Evolutionary conservation across 1,284 basidiomycete genomes (phyloP).

Genomic region (Trametes polyzona): DNA sequence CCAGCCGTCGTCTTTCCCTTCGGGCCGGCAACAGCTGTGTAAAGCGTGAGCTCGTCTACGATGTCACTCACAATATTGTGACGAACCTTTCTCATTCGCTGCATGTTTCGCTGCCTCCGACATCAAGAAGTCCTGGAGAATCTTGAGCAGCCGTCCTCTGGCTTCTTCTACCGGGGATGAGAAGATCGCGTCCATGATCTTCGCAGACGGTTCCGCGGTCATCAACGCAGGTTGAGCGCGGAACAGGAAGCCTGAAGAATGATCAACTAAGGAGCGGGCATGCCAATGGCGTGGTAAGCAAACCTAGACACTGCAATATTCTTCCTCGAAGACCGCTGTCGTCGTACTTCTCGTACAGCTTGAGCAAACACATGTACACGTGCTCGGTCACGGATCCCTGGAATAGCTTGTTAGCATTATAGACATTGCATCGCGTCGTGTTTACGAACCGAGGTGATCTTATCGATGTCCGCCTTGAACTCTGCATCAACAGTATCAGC

Average conservation of each 20-base stretch:
- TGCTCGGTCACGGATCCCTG: conserved; percentile 80
- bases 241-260: conserved; percentile 77
- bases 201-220: conserved; percentile 74
- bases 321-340: conserved; percentile 61
- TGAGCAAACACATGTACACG: conserved; percentile 75
- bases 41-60: not conserved
- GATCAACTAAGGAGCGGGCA: not conserved
- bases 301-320: conserved; percentile 83
- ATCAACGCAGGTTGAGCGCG: conserved; percentile 91
- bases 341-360: conserved; percentile 66
- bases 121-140: conserved; percentile 89
- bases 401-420: not conserved
- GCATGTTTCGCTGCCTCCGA: conserved; percentile 81
- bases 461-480: conserved; percentile 60
- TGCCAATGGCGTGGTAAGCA: conserved; percentile 16
- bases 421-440: not conserved
- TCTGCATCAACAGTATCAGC: conserved; percentile 37
- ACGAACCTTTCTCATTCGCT: conserved; percentile 63
- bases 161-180: conserved; percentile 70
- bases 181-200: conserved; percentile 92
- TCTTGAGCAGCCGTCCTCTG: conserved; percentile 76
- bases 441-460: conserved; percentile 55
- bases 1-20: conserved; percentile 49
- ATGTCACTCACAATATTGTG: not conserved
- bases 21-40: conserved; percentile 35